Conservation (phyloP, 306 rosid species). For the Castanopsis chinensis region DNA sequence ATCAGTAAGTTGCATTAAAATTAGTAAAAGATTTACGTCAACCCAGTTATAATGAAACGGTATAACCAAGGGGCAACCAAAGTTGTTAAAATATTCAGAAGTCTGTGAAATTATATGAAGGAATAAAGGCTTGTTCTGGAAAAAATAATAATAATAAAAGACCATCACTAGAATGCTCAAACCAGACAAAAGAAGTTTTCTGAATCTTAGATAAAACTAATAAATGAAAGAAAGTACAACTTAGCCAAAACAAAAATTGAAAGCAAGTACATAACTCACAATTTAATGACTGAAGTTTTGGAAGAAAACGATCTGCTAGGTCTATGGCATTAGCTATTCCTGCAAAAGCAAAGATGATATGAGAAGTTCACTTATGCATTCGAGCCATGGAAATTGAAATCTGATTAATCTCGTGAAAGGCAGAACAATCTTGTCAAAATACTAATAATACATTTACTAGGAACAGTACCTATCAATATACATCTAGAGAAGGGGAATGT, state of each 20-base stretch:
- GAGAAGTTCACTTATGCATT: background rate
- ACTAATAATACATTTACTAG: background rate
- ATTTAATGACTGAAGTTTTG: constrained; percentile 78
- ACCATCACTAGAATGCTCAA: background rate
- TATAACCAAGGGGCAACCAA: background rate
- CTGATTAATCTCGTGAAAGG: background rate
- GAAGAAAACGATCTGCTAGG: constrained; percentile 92
- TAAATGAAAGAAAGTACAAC: background rate
- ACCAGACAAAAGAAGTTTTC: background rate
- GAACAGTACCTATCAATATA: constrained; percentile 59
- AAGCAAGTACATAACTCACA: constrained; percentile 49
- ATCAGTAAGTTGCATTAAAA: too few species aligned
- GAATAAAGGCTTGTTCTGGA: background rate
- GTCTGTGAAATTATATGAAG: background rate
- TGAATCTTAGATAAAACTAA: background rate
- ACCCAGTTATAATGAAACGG: background rate
- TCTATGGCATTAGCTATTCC: constrained; percentile 96
- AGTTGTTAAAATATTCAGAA: background rate
- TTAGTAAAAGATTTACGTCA: too few species aligned
- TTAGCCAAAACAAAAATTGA: too few species aligned
- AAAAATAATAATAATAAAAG: background rate
- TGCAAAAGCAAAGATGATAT: constrained; percentile 25
- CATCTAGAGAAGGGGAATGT: constrained; percentile 85
- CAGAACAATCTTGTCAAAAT: background rate
- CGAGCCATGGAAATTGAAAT: background rate